A percentile compares a stretch with the other conserved stretches of the same genome.
phyloP scores from a whole-genome alignment of 345 rosid species.

The Eutrema yunnanense region DNA sequence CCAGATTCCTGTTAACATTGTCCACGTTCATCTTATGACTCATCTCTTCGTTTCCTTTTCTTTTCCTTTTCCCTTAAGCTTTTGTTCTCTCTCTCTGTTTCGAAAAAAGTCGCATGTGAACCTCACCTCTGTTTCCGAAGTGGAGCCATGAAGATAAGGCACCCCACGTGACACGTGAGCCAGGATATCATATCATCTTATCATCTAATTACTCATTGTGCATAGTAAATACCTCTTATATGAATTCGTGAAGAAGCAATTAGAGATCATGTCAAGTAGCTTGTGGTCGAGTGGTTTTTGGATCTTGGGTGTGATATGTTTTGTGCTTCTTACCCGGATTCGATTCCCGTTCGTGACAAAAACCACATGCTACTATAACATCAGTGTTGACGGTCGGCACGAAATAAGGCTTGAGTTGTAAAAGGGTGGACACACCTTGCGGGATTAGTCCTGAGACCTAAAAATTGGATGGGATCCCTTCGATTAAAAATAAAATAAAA shows the following conservation, averaged over 20 bases:
- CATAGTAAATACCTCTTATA: not conserved
- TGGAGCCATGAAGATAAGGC: not conserved
- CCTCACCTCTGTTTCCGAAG: not conserved
- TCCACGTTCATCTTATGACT: conserved; percentile 1
- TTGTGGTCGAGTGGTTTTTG: too few species aligned
- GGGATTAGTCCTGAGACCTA: too few species aligned
- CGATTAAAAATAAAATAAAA: too few species aligned
- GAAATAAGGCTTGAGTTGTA: too few species aligned
- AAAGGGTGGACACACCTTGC: too few species aligned
- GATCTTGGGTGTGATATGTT: too few species aligned
- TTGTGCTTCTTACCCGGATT: too few species aligned
- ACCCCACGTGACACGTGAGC: not conserved
- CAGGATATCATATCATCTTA: not conserved
- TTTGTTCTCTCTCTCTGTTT: not conserved
- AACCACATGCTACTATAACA: too few species aligned
- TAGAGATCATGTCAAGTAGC: too few species aligned
- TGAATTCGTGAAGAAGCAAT: not conserved
- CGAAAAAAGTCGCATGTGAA: not conserved
- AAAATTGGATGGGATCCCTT: too few species aligned
- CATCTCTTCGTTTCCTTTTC: not conserved
- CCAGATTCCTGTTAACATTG: not conserved
- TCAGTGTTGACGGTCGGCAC: too few species aligned
- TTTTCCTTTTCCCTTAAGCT: not conserved
- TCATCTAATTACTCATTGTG: not conserved
- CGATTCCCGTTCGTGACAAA: too few species aligned